Conservation (phyloP, 331 rosid species). For the Prunus yedoensis region DNA sequence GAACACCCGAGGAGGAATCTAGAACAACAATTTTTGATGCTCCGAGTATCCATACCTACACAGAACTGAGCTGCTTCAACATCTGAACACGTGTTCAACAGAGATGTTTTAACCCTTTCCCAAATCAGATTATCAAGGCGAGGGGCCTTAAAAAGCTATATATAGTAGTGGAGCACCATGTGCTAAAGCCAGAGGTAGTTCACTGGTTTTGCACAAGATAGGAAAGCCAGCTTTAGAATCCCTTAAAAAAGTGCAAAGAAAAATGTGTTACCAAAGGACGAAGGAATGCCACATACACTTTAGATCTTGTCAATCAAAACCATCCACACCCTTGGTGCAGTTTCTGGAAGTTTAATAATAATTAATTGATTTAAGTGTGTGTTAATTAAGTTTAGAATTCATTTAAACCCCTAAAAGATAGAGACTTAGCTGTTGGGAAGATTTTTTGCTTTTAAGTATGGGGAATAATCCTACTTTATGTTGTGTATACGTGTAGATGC, state of each 20-base stretch:
- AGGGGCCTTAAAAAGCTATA: background rate
- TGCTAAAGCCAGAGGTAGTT: slow-evolving; percentile 45
- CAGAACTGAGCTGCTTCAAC: slow-evolving; percentile 21
- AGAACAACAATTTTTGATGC: slow-evolving; percentile 25
- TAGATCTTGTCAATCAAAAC: slow-evolving; percentile 27
- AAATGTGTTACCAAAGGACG: slow-evolving; percentile 28
- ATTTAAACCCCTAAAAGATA: slow-evolving; percentile 38
- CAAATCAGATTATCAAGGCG: background rate
- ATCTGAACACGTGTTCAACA: slow-evolving; percentile 41
- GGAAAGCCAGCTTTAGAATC: slow-evolving; percentile 59
- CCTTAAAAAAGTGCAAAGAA: slow-evolving; percentile 38
- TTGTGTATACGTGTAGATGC: slow-evolving; percentile 29
- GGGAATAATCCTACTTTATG: slow-evolving; percentile 46
- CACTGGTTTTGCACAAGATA: slow-evolving; percentile 20
- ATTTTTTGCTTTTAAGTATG: slow-evolving; percentile 46
- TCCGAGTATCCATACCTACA: slow-evolving; percentile 39
- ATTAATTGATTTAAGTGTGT: too few relatives aligned
- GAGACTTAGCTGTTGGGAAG: slow-evolving; percentile 55
- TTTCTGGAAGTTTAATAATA: slow-evolving; percentile 29
- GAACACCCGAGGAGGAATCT: slow-evolving; percentile 52
- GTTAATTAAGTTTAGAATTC: background rate
- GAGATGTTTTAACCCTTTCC: background rate
- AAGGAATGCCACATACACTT: slow-evolving; percentile 50
- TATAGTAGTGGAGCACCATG: slow-evolving; percentile 50
- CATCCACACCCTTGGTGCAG: slow-evolving; percentile 45